Percentiles rank a stretch among this genome's conserved stretches.
phyloP scores from a whole-genome alignment of 257 asterid genomes.

The Solanum medicagineum region DNA sequence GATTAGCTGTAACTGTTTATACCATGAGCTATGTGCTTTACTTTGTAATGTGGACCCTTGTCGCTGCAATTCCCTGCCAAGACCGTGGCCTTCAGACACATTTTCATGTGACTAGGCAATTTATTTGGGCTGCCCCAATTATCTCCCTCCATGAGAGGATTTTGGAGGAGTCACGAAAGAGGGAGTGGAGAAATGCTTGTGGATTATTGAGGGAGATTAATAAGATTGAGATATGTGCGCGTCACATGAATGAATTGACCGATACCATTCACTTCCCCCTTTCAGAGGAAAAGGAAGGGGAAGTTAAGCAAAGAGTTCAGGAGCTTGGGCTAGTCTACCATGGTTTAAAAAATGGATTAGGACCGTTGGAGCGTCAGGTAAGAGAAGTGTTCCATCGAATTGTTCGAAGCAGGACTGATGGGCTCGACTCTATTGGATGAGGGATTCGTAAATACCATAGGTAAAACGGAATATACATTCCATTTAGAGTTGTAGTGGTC shows the following conservation, averaged over 20 bases:
- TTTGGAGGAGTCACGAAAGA: slow-evolving; percentile 13
- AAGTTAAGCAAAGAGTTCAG: slow-evolving; percentile 7
- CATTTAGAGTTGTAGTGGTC: background rate
- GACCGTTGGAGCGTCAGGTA: slow-evolving; percentile 12
- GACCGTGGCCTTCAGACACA: slow-evolving; percentile 18
- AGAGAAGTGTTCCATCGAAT: slow-evolving; percentile 18
- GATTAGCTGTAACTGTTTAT: slow-evolving; percentile 10
- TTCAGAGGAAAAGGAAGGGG: slow-evolving; percentile 13
- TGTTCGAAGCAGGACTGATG: slow-evolving; percentile 14
- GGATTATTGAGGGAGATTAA: slow-evolving; percentile 21
- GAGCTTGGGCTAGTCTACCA: slow-evolving; percentile 7
- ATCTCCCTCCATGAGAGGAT: slow-evolving; percentile 13
- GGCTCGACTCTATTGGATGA: slow-evolving; percentile 6
- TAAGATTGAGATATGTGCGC: slow-evolving; percentile 6
- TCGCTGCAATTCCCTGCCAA: slow-evolving; percentile 26
- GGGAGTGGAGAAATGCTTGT: slow-evolving; percentile 7
- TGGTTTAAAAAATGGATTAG: slow-evolving; percentile 4
- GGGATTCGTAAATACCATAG: background rate
- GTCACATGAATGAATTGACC: slow-evolving; percentile 10
- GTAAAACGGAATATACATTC: background rate
- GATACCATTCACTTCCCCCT: slow-evolving; percentile 17
- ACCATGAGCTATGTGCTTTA: slow-evolving; percentile 18
- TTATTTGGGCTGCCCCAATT: slow-evolving; percentile 7
- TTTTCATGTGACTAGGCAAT: slow-evolving; percentile 6
- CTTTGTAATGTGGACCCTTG: slow-evolving; percentile 19